phyloP scores from a whole-genome alignment of 2,329 filamentous ascomycete genomes.

The Thermothelomyces thermophilus region DNA sequence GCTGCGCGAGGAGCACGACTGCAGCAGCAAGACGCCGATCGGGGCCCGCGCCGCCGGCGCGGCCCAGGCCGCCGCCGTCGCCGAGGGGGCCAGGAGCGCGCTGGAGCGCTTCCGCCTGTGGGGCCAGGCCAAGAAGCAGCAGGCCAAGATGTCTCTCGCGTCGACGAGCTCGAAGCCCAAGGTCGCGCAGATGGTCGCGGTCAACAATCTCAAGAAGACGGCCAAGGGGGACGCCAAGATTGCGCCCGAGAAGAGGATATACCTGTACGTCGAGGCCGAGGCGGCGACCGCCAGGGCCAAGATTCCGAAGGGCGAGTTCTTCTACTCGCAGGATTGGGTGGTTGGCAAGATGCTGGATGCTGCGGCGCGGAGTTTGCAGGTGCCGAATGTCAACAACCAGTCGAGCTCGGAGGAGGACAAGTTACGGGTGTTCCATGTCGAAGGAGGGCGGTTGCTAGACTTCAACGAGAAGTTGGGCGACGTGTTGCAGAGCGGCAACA shows the following conservation, averaged over 20 bases:
- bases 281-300: conserved; percentile 79
- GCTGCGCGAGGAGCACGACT: conserved; percentile 75
- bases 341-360: conserved; percentile 75
- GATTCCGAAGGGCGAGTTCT: conserved; percentile 74
- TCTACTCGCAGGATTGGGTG: conserved; percentile 80
- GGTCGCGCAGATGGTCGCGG: conserved; percentile 58
- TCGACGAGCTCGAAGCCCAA: conserved; percentile 58
- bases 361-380: conserved; percentile 68
- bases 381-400: conserved; percentile 78
- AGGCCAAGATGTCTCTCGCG: conserved; percentile 47
- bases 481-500: conserved; percentile 73
- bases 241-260: conserved; percentile 75
- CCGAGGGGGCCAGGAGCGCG: conserved; percentile 64
- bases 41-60: conserved; percentile 40
- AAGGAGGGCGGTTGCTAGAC: conserved; percentile 77
- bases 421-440: conserved; percentile 85
- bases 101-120: conserved; percentile 73
- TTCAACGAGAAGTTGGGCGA: conserved; percentile 80
- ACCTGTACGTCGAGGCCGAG: conserved; percentile 84
- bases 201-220: conserved; percentile 73
- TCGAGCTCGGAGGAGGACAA: conserved; percentile 69
- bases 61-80: conserved; percentile 37
- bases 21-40: conserved; percentile 62
- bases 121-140: conserved; percentile 60
- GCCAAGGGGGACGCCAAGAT: conserved; percentile 88